Evolutionary conservation across 2,329 filamentous ascomycete species (phyloP), one percentile per base, ranked within the genome.

Genomic region (Pseudogymnoascus sp.): DNA sequence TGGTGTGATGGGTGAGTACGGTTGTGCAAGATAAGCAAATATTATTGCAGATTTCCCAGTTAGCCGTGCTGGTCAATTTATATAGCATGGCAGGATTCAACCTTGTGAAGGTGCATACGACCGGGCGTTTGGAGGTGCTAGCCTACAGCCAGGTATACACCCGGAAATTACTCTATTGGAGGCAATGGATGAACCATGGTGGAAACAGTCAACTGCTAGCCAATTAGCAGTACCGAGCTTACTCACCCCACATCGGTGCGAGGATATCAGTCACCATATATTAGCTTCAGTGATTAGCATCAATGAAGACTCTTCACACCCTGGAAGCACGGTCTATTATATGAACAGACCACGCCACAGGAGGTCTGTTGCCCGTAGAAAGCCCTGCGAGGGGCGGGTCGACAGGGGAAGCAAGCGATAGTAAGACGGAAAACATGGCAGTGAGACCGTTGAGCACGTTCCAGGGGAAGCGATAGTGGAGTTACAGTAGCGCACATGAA

Each of bases 121-220:
- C 48, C 31, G 48, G 41, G 27, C 8, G 8, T 17, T 31, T 55
- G 17, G 9, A 17, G 48, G 27, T n/a, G 12, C 48, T 55, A 55
- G 5, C 48, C 27, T 17, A 17, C 10, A 33, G 27, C 27, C 48
- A 55, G 48, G 29, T 15, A 17, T 55, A 42, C 35, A 55, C 7
- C 48, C 48, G 44, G 21, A 17, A 31, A 55, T 55, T 55, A 55
- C 44, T 55, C 44, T 33, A 33, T 55, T 55, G 44, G 44, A 55
- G 27, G 27, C 44, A 33, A 17, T 4, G n/a, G 27, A 17, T 8
- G 17, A 27, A 55, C 21, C 21, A 21, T 21, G 21, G 21, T 21
- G 21, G 21, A 21, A 21, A 3, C 4, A 21, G 21, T 21, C 21
- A 21, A 21, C 21, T 21, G 21, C 21, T 21, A 21, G 4, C 21